A percentile compares a stretch with the other conserved stretches of the same genome.
Conservation (phyloP, 495 filamentous ascomycete genomes). For the Copromyces sp. region DNA sequence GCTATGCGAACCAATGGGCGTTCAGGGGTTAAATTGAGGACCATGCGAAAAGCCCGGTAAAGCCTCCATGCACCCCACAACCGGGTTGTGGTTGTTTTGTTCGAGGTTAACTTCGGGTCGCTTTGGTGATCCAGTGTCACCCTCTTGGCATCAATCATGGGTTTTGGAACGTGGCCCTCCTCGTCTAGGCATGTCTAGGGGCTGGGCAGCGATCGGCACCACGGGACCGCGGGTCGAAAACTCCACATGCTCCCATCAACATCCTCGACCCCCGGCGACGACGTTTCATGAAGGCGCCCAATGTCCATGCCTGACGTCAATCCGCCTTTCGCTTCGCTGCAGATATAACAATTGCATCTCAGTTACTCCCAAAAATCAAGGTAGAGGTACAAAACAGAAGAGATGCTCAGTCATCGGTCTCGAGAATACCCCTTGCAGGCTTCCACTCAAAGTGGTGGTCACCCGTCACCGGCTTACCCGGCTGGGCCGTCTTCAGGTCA, state of each 20-base stretch:
- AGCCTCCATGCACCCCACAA: neutral
- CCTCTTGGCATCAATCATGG: neutral
- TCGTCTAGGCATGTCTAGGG: neutral
- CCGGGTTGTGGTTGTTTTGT: neutral
- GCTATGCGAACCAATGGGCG: neutral
- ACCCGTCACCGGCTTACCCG: constrained; percentile 39
- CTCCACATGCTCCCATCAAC: neutral
- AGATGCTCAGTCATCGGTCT: neutral
- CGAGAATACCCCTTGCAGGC: constrained; percentile 22
- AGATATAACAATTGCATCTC: neutral
- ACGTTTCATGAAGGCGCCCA: neutral
- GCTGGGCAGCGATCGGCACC: neutral
- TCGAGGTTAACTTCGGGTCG: neutral
- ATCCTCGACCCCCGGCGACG: neutral
- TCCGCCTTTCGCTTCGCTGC: neutral
- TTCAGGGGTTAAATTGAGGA: neutral
- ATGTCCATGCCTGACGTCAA: neutral
- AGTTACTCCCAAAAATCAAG: neutral
- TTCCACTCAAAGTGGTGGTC: constrained; percentile 51
- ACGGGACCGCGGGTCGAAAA: neutral
- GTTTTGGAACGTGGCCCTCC: neutral
- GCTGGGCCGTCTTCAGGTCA: constrained; percentile 42
- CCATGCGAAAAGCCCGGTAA: neutral
- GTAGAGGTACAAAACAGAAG: neutral
- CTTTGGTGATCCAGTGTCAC: neutral